Evolutionary conservation across 2,329 filamentous ascomycete genomes (phyloP), one percentile per base, ranked within the genome.

Genomic region (Diaporthe aspalathi): DNA sequence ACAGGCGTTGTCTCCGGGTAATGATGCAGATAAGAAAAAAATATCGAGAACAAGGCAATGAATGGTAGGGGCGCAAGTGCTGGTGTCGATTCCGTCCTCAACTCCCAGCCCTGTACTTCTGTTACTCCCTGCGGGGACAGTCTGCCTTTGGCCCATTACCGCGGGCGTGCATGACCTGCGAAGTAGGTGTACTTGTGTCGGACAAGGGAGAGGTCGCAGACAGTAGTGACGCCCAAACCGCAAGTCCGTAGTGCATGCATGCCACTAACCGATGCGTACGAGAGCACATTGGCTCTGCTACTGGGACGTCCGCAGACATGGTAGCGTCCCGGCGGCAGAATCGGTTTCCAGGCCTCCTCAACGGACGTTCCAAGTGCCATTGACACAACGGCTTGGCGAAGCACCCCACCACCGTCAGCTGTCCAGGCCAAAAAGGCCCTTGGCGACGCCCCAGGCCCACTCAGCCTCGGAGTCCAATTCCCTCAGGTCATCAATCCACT

Each of bases 401-500:
- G 1, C 11, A 8, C 43, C 45, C 24, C 17, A 14, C 14, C 43
- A 24, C 11, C 24, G 12, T 60, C 45, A 68, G 27, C 78, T 79
- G 20, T 80, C 81, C 53, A 84, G 72, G 24, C 78, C 78, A 72
- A 86, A 89, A 40, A 89, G 74, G 11, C 81, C 80, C 77, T 83
- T 82, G 63, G 87, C 76, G 27, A 89, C 80, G 43, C 80, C 80
- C 87, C 87, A 90, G 72, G 85, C 86, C 87, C 88, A 90, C 38
- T 81, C 79, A 4, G 88, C 87, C 20, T 87, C 85, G 0, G 82
- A 81, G 76, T 91, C 89, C 32, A 85, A 81, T 67, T 81, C 83
- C 75, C 84, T 86, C 74, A 91, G 81, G 75, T 91, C 89, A 60
- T 84, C 78, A 65, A 91, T 81, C 89, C 89, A 91, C 71, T 89